Evolutionary conservation across 2,329 filamentous ascomycete genomes (phyloP).

Genomic region (Colletotrichum godetiae): DNA sequence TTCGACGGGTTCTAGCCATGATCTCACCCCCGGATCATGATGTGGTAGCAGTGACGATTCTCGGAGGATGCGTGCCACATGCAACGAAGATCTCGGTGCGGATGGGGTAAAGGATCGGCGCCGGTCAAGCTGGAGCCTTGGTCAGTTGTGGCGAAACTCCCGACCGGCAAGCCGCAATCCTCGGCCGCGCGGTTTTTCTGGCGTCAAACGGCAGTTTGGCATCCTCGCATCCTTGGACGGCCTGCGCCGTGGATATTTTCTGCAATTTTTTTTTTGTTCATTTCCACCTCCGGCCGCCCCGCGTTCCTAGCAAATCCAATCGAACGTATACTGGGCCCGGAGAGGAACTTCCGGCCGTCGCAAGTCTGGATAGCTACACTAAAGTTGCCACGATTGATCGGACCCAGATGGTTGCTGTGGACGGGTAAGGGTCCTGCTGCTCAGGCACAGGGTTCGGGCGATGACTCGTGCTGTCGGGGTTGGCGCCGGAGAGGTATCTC

Average conservation of each 20-base stretch:
- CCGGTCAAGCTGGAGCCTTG: constrained; percentile 13
- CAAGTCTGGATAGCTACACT: background rate
- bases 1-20: background rate
- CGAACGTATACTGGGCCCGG: background rate
- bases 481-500: background rate
- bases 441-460: constrained; percentile 12
- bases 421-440: constrained; percentile 6
- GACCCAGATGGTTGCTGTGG: background rate
- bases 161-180: constrained; percentile 14
- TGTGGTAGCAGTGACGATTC: constrained; percentile 22
- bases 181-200: background rate
- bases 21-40: constrained; percentile 27
- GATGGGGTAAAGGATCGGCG: constrained; percentile 27
- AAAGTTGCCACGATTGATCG: background rate
- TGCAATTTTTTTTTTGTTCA: background rate
- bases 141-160: constrained; percentile 20
- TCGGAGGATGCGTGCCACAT: constrained; percentile 3
- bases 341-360: constrained; percentile 22
- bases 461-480: background rate
- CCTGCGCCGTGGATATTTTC: background rate
- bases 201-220: background rate
- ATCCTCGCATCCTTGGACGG: background rate
- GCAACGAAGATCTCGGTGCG: constrained; percentile 18
- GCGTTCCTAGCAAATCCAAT: background rate
- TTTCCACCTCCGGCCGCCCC: background rate